Percentiles rank a stretch among this genome's conserved stretches.
These are phyloP conservation scores for Russula virescens DNA, from an alignment of 768 basidiomycete genomes.

Conservation along the genomic window DNA sequence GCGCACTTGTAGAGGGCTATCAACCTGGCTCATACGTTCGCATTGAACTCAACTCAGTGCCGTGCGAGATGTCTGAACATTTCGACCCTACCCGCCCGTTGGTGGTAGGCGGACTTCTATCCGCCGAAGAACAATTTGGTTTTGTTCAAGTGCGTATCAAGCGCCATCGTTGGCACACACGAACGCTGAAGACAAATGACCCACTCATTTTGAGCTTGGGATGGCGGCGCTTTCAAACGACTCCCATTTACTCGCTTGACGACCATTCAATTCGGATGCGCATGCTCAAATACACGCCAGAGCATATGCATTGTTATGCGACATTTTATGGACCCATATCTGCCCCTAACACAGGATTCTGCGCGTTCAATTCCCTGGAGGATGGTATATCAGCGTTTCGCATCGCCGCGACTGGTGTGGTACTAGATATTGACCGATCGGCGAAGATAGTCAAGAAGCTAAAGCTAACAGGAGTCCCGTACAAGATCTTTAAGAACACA, in stretches of 20 bases:
- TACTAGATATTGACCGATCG: conserved; percentile 88
- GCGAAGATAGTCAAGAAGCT: conserved; percentile 97
- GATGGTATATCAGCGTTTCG: conserved; percentile 72
- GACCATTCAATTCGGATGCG: conserved; percentile 98
- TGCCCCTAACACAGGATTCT: conserved; percentile 93
- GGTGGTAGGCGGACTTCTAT: conserved; percentile 84
- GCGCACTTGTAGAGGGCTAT: conserved; percentile 84
- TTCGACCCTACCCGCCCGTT: conserved; percentile 91
- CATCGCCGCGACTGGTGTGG: conserved; percentile 89
- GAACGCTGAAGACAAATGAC: conserved; percentile 94
- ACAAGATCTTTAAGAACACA: conserved; percentile 99
- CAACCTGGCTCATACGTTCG: conserved; percentile 90
- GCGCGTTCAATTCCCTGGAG: conserved; percentile 85
- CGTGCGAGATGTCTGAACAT: conserved; percentile 87
- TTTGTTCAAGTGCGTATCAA: conserved; percentile 95
- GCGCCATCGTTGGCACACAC: conserved; percentile 88
- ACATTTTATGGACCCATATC: conserved; percentile 95
- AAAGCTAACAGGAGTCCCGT: conserved; percentile 91
- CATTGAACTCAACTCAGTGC: conserved; percentile 77
- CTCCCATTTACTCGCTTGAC: conserved; percentile 94
- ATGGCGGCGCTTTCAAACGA: conserved; percentile 93
- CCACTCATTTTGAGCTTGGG: conserved; percentile 96
- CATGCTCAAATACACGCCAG: conserved; percentile 99
- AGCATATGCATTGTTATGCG: conserved; percentile 99
- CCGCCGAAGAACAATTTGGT: conserved; percentile 88